A percentile compares a stretch with the other conserved stretches of the same genome.
phyloP scores from a whole-genome alignment of 139 green algal genomes.

The Coelastrella sp. region DNA sequence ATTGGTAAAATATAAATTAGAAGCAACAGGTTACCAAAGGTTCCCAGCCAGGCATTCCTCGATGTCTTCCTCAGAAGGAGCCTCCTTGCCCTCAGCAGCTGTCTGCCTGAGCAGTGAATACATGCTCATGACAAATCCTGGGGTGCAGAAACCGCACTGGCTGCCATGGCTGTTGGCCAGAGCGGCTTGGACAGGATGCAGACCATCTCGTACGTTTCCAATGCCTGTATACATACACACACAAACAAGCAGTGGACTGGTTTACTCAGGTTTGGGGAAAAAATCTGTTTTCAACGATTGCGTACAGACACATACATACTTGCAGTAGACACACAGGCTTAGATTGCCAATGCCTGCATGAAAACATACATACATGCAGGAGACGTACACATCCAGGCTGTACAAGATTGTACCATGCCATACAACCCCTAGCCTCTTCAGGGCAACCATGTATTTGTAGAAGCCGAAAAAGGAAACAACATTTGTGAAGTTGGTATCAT shows the following conservation, averaged over 20 bases:
- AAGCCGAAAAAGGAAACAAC: too few relatives aligned
- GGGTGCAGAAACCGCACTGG: constrained; percentile 99
- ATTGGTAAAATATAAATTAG: too few relatives aligned
- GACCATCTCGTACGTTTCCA: constrained; percentile 80
- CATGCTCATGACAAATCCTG: constrained; percentile 99
- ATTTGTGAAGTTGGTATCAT: too few relatives aligned
- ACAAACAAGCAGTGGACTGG: too few relatives aligned
- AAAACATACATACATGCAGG: background rate
- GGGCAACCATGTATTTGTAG: too few relatives aligned
- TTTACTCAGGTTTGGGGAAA: too few relatives aligned
- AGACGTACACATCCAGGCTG: too few relatives aligned
- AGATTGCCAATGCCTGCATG: background rate
- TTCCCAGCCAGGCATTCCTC: constrained; percentile 95
- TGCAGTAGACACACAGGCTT: too few relatives aligned
- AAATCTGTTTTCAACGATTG: too few relatives aligned
- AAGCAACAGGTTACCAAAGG: constrained; percentile 76
- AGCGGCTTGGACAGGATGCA: constrained; percentile 93
- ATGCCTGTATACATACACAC: constrained; percentile 62
- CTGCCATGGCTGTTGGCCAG: constrained; percentile 92
- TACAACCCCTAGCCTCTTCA: too few relatives aligned
- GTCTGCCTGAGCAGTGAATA: constrained; percentile 83
- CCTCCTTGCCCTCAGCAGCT: constrained; percentile 42
- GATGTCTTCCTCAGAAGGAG: constrained; percentile 87
- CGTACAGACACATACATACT: too few relatives aligned
- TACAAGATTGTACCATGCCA: too few relatives aligned